These are phyloP conservation scores for Clarireedia sp. DNA, from an alignment of 2,329 filamentous ascomycete species.

Conservation along the genomic window DNA sequence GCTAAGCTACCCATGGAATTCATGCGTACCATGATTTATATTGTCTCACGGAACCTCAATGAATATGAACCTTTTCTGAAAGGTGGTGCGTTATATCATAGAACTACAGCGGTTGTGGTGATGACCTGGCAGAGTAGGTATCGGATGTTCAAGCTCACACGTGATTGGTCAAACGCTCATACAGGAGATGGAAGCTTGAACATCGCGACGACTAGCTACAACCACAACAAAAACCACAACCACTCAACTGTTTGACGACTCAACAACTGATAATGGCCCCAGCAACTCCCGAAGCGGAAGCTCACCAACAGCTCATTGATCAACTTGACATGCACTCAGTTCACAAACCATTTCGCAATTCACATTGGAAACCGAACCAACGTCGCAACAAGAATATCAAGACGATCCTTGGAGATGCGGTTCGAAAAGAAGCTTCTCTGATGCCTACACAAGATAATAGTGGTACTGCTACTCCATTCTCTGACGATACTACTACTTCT, in stretches of 20 bases:
- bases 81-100: too few relatives aligned
- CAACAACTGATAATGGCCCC: slow-evolving; percentile 23
- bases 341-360: slow-evolving; percentile 83
- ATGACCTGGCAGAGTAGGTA: too few relatives aligned
- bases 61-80: too few relatives aligned
- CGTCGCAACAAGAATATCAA: slow-evolving; percentile 99
- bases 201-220: not conserved
- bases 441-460: slow-evolving; percentile 76
- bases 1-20: not conserved
- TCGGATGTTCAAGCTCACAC: too few relatives aligned
- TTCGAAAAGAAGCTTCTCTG: slow-evolving; percentile 81
- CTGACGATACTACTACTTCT: slow-evolving; percentile 45
- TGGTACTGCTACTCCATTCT: slow-evolving; percentile 62
- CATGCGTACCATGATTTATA: slow-evolving; percentile 13
- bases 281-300: slow-evolving; percentile 38
- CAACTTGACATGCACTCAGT: slow-evolving; percentile 82
- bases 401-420: slow-evolving; percentile 83
- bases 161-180: too few relatives aligned
- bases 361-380: slow-evolving; percentile 83
- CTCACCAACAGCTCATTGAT: slow-evolving; percentile 81
- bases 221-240: not conserved
- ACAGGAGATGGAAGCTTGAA: too few relatives aligned
- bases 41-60: not conserved
- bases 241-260: too few relatives aligned
- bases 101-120: too few relatives aligned